phyloP scores from a whole-genome alignment of 495 filamentous ascomycete species.

The Aspergillus hancockii region DNA sequence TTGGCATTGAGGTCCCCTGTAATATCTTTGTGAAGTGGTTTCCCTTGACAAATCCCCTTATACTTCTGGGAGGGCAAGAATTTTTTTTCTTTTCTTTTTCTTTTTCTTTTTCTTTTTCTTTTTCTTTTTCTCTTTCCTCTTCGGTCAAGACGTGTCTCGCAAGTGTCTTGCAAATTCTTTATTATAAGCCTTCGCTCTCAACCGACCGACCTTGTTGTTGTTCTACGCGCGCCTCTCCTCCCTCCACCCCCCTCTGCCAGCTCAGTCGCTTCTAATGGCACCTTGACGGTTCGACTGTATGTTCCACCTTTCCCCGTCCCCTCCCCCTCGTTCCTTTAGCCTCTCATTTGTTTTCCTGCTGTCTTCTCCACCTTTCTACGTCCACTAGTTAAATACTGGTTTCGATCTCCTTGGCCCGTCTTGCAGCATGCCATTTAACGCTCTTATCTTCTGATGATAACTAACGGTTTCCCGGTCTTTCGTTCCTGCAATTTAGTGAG shows the following conservation, averaged over 20 bases:
- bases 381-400: constrained; percentile 21
- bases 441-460: constrained; percentile 20
- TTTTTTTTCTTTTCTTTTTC: constrained; percentile 5
- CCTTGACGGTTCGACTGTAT: constrained; percentile 34
- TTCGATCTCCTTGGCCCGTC: constrained; percentile 21
- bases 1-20: background rate
- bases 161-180: background rate
- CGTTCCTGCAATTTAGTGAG: constrained; percentile 27
- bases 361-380: constrained; percentile 21
- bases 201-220: background rate
- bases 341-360: constrained; percentile 26
- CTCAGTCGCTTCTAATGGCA: constrained; percentile 39
- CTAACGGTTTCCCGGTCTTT: constrained; percentile 15
- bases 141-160: background rate
- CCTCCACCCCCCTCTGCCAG: constrained; percentile 13
- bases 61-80: background rate
- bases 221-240: background rate
- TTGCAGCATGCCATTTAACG: constrained; percentile 17
- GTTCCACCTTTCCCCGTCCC: constrained; percentile 28
- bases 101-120: background rate
- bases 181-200: background rate
- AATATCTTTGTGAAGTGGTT: background rate
- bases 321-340: constrained; percentile 11
- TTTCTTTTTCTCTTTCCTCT: background rate
- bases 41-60: background rate